A percentile compares a stretch with the other conserved stretches of the same genome.
phyloP scores from a whole-genome alignment of 192 early-diverging fungal genomes.

The Entophlyctis luteolus region DNA sequence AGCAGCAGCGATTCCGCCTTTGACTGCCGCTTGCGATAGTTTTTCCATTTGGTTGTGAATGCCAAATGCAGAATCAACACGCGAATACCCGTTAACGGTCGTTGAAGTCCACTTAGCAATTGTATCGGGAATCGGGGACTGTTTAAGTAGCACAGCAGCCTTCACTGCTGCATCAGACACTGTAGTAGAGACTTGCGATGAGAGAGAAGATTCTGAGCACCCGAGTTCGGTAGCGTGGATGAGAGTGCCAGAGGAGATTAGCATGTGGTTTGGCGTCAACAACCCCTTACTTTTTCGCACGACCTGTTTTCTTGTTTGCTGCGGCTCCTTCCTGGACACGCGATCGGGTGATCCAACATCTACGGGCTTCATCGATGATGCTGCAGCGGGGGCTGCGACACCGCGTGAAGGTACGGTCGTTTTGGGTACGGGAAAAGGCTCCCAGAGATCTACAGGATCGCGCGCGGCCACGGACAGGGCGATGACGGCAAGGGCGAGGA shows the following conservation, averaged over 20 bases:
- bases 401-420: no score
- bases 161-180: conserved; percentile 24
- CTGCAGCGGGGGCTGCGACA: neutral
- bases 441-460: neutral
- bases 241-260: neutral
- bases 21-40: conserved; percentile 31
- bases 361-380: neutral
- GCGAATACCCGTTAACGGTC: conserved; percentile 30
- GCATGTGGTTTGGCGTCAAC: no score
- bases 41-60: conserved; percentile 30
- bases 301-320: neutral
- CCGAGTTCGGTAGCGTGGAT: no score
- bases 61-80: conserved; percentile 38
- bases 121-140: conserved; percentile 38
- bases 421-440: no score
- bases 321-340: neutral
- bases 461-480: neutral
- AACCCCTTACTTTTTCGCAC: neutral
- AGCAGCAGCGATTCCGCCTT: conserved; percentile 24
- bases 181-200: neutral
- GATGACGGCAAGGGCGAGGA: neutral
- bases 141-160: conserved; percentile 39
- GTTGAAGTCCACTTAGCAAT: conserved; percentile 19
- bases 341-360: neutral
- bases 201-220: no score